A percentile compares a stretch with the other conserved stretches of the same genome.
Conservation (phyloP, 2,329 filamentous ascomycete genomes). For the Aschersonia sp. region DNA sequence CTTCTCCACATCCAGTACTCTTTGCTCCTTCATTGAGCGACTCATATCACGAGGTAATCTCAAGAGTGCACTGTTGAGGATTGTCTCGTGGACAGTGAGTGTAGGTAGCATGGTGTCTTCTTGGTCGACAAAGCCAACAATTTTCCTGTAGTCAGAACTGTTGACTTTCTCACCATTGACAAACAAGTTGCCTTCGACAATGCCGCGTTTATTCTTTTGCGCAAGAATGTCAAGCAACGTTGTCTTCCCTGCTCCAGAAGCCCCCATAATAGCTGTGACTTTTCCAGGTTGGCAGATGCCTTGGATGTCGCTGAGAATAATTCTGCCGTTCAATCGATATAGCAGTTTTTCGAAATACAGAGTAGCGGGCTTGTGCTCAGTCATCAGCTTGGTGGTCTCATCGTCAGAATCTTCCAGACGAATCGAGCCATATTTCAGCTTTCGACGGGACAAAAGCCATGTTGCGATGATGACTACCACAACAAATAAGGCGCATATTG, state of each 20-base stretch:
- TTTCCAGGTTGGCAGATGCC: constrained; percentile 92
- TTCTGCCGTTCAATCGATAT: constrained; percentile 76
- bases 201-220: constrained; percentile 88
- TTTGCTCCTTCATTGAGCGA: constrained; percentile 72
- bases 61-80: constrained; percentile 82
- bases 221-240: constrained; percentile 94
- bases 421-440: constrained; percentile 56
- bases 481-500: constrained; percentile 70
- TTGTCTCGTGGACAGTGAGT: constrained; percentile 94
- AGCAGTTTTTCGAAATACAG: constrained; percentile 79
- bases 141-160: constrained; percentile 75
- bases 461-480: constrained; percentile 71
- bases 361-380: constrained; percentile 81
- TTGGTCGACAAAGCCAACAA: constrained; percentile 95
- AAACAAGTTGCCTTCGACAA: constrained; percentile 66
- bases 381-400: constrained; percentile 72
- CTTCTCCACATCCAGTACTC: constrained; percentile 84
- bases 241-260: constrained; percentile 93
- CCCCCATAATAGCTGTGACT: constrained; percentile 94
- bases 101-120: constrained; percentile 96
- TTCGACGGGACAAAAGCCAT: constrained; percentile 79
- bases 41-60: constrained; percentile 90
- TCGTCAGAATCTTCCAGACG: constrained; percentile 82
- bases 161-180: constrained; percentile 85
- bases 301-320: constrained; percentile 66